phyloP scores from a whole-genome alignment of 2,329 filamentous ascomycete species.

The Pseudogymnoascus sp. region DNA sequence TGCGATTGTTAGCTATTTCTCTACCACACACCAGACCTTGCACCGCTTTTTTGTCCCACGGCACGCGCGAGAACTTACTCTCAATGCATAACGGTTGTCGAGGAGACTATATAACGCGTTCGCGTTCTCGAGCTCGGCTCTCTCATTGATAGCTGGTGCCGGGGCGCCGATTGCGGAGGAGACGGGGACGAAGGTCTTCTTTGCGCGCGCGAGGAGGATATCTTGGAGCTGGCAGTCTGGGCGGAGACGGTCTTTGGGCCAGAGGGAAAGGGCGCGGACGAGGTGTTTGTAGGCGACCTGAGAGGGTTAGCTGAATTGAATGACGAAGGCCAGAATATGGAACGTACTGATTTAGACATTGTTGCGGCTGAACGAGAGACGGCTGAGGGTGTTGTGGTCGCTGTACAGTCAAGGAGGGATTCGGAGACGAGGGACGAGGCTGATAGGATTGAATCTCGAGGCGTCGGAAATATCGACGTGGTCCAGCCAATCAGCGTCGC shows the following conservation, averaged over 20 bases:
- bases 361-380: neutral
- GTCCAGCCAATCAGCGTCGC: neutral
- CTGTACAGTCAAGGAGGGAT: neutral
- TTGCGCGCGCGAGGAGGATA: slow-evolving; percentile 40
- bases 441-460: slow-evolving; percentile 3
- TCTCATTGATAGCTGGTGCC: slow-evolving; percentile 30
- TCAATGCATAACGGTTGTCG: slow-evolving; percentile 48
- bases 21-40: neutral
- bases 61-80: slow-evolving; percentile 32
- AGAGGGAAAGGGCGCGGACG: slow-evolving; percentile 44
- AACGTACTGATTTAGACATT: slow-evolving; percentile 27
- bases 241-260: slow-evolving; percentile 56
- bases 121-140: slow-evolving; percentile 45
- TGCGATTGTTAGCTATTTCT: slow-evolving; percentile 18
- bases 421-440: neutral
- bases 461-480: neutral
- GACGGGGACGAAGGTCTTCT: slow-evolving; percentile 23
- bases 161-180: slow-evolving; percentile 10
- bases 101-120: slow-evolving; percentile 52
- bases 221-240: slow-evolving; percentile 55
- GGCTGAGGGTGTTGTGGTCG: neutral
- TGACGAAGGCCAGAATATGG: no score
- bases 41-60: no score
- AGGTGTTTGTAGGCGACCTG: slow-evolving; percentile 40
- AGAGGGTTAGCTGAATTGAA: neutral